Base-by-base conservation (phyloP, 1,139 yeast genomes). In the Candida pseudoviswanathii region DNA sequence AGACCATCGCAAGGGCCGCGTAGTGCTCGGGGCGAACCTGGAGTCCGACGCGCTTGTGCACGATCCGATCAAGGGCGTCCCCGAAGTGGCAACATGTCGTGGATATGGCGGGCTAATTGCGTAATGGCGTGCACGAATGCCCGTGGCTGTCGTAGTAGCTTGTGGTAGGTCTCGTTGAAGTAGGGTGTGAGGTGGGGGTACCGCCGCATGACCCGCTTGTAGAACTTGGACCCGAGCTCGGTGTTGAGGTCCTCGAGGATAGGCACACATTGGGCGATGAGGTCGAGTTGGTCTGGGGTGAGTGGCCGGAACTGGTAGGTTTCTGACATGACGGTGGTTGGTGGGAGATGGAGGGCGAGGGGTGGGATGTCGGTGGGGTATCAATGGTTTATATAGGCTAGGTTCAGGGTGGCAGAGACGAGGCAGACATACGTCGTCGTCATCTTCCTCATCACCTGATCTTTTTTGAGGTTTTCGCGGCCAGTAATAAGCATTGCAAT, bases 21-120 rank as follows among this genome's bases (percentile, higher is more conserved):
- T 86, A 86, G 51, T 84, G 89, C 48, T 81, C 86, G 2, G 90
- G 81, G 51, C 66, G 64, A 40, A 86, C 76, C 58, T 80, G 82
- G 51, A 85, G 68, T 43, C 88, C 87, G 52, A 82, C 84, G 57
- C 85, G 91, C 64, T 85, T 85, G 54, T 74, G 74, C 33, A 81
- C 86, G 58, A 86, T 83, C 55, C 81, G 82, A 45, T 77, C 70
- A 10, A 86, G 88, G 54, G 82, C 80, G 1, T 69, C 79, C n/a
- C 16, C 72, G 59, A 46, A 86, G 70, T 21, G 79, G 83, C 5
- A 79, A 68, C 50, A 85, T 65, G 52, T 84, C 80, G 55, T 85
- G 85, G 52, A 86, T 84, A 62, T 84, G 76, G 57, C 79, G 73
- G 9, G 90, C 90, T 54, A 85, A 86, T 39, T 81, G 75, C 41